These are phyloP conservation scores for Persicaria maculosa DNA, from an alignment of 148 eudicot genomes.

Conservation along the genomic window DNA sequence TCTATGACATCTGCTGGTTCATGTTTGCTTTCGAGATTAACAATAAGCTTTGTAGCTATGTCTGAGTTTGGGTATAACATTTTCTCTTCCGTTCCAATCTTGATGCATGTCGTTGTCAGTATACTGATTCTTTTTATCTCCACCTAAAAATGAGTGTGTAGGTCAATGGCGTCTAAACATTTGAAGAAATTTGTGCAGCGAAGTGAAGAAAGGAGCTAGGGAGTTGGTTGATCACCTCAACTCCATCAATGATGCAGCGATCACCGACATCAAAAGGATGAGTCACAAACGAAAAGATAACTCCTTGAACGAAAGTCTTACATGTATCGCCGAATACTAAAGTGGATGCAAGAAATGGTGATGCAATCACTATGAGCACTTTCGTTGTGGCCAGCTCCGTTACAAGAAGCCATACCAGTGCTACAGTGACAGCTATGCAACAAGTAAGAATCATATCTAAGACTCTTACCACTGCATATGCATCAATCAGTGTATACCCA, in stretches of 20 bases:
- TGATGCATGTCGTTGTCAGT: no score
- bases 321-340: neutral
- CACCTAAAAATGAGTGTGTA: no score
- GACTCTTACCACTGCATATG: neutral
- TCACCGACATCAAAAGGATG: slow-evolving; percentile 10
- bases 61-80: no score
- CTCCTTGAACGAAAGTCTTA: slow-evolving; percentile 3
- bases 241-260: slow-evolving; percentile 1
- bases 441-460: neutral
- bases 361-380: neutral
- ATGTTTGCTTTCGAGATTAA: no score
- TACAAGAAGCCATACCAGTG: neutral
- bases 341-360: neutral
- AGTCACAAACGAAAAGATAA: neutral
- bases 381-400: neutral
- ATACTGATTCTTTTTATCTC: no score
- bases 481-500: neutral
- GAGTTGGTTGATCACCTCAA: neutral
- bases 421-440: neutral
- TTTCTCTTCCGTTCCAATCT: no score
- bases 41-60: no score
- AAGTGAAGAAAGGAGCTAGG: neutral
- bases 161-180: no score
- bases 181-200: no score
- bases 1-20: no score